Evolutionary conservation across 805 yeast genomes (phyloP).

Genomic region (Teunomyces barrocoloradensis): DNA sequence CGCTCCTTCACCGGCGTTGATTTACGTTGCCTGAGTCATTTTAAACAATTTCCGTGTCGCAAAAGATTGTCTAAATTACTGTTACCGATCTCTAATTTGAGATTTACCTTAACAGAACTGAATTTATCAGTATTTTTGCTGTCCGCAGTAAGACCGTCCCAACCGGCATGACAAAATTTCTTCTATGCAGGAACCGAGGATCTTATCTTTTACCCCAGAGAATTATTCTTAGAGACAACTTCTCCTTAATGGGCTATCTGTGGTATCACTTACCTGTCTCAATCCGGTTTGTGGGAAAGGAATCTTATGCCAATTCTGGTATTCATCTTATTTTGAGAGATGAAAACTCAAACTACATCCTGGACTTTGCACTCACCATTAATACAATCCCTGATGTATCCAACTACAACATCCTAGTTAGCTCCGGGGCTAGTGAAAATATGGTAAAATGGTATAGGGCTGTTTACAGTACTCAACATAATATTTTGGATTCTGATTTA

Average conservation of each 20-base stretch:
- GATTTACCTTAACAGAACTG: too few relatives aligned
- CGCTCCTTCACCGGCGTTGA: too few relatives aligned
- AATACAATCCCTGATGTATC: slow-evolving; percentile 12
- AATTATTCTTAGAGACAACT: neutral
- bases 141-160: too few relatives aligned
- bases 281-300: slow-evolving; percentile 17
- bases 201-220: slow-evolving; percentile 3
- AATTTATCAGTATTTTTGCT: too few relatives aligned
- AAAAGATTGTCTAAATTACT: too few relatives aligned
- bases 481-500: slow-evolving; percentile 4
- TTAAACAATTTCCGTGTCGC: too few relatives aligned
- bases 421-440: slow-evolving; percentile 3
- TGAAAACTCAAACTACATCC: neutral
- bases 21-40: too few relatives aligned
- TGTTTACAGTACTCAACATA: neutral
- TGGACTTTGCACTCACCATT: slow-evolving; percentile 16
- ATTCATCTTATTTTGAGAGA: slow-evolving; percentile 13
- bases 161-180: neutral
- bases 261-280: slow-evolving; percentile 22
- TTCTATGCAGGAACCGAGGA: neutral
- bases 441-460: slow-evolving; percentile 10
- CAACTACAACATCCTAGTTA: slow-evolving; percentile 7
- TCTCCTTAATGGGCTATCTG: neutral
- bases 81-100: too few relatives aligned
- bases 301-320: slow-evolving; percentile 21